A percentile compares a stretch with the other conserved stretches of the same genome.
Evolutionary conservation across 2,329 filamentous ascomycete genomes (phyloP).

Genomic region (Aschersonia sp.): DNA sequence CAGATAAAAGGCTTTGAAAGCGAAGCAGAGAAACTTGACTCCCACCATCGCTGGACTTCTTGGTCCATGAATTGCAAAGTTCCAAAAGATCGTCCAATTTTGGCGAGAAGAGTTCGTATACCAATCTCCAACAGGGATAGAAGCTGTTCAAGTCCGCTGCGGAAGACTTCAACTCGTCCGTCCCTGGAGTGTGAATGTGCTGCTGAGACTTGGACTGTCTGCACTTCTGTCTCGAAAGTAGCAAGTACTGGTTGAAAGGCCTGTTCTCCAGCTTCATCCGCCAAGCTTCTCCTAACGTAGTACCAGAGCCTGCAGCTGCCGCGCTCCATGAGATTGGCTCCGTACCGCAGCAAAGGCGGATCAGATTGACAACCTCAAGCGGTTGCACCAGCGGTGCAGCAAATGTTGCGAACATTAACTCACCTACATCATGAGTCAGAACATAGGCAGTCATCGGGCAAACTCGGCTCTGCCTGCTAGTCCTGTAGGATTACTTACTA

Average conservation of each 20-base stretch:
- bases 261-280: conserved; percentile 26
- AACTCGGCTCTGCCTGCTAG: too few species aligned
- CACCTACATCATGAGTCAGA: conserved; percentile 30
- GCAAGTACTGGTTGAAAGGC: conserved; percentile 35
- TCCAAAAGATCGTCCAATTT: conserved; percentile 35
- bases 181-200: neutral
- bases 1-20: conserved; percentile 36
- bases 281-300: conserved; percentile 33
- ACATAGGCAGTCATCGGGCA: neutral
- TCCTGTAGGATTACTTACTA: conserved; percentile 32
- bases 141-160: conserved; percentile 15
- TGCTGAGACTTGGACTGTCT: neutral
- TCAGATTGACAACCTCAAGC: conserved; percentile 49
- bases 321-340: conserved; percentile 15
- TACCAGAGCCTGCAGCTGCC: conserved; percentile 26
- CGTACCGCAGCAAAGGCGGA: conserved; percentile 54
- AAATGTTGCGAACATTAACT: conserved; percentile 51
- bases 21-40: conserved; percentile 36
- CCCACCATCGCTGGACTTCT: conserved; percentile 27
- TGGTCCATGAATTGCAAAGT: conserved; percentile 32
- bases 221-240: conserved; percentile 29
- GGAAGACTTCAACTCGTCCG: conserved; percentile 2
- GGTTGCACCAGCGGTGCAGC: conserved; percentile 50
- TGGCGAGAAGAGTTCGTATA: conserved; percentile 37
- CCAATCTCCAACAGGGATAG: conserved; percentile 31